Conservation (phyloP, 148 eudicot species). For the Polygonum maritimum region DNA sequence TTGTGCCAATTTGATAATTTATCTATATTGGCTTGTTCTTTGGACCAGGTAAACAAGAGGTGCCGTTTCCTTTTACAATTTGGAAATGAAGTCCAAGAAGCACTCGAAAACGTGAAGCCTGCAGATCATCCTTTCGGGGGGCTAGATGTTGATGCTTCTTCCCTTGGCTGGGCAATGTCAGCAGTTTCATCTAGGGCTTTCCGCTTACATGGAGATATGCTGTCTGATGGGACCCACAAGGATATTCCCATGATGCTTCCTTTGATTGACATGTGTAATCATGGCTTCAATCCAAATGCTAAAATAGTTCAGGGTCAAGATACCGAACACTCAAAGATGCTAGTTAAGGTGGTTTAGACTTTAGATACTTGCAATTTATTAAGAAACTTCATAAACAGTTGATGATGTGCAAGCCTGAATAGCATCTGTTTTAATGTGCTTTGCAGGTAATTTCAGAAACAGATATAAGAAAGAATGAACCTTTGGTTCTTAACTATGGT, state of each 20-base stretch:
- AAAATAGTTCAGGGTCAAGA: slow-evolving; percentile 67
- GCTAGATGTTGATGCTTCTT: slow-evolving; percentile 68
- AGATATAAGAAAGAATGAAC: slow-evolving; percentile 47
- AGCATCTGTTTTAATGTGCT: neutral
- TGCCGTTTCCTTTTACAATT: slow-evolving; percentile 91
- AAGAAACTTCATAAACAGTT: neutral
- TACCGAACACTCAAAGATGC: slow-evolving; percentile 33
- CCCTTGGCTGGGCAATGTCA: slow-evolving; percentile 95
- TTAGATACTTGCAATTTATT: neutral
- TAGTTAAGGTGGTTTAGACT: slow-evolving; percentile 51
- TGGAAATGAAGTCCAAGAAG: slow-evolving; percentile 50
- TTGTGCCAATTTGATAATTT: neutral
- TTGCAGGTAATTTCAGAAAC: slow-evolving; percentile 67
- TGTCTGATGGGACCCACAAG: slow-evolving; percentile 33
- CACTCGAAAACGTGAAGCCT: slow-evolving; percentile 34
- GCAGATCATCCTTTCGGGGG: slow-evolving; percentile 78
- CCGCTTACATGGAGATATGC: slow-evolving; percentile 56
- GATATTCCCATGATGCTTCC: slow-evolving; percentile 92
- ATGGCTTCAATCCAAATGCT: slow-evolving; percentile 80
- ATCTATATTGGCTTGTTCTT: neutral
- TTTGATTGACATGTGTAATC: slow-evolving; percentile 96
- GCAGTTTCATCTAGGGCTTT: slow-evolving; percentile 97
- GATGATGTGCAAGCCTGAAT: neutral
- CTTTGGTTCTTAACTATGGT: slow-evolving; percentile 77
- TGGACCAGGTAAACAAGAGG: slow-evolving; percentile 74